These are phyloP conservation scores for Micractinium conductrix DNA, from an alignment of 139 green algal species.

Conservation along the genomic window DNA sequence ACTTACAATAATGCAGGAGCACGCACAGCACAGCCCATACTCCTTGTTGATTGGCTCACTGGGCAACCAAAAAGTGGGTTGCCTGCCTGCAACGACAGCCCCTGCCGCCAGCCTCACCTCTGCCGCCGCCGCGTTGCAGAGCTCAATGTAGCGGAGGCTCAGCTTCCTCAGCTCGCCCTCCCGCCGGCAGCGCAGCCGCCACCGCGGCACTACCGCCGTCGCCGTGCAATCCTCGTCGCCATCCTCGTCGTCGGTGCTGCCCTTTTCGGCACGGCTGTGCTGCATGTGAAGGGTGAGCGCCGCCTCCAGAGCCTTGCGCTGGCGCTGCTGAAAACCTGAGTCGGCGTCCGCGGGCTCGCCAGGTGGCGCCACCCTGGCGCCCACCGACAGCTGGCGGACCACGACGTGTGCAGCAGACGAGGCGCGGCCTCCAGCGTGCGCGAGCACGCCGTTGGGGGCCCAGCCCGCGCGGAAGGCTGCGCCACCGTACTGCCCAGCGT, in stretches of 20 bases:
- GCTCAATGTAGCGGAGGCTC: constrained; percentile 26
- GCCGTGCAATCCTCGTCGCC: not conserved
- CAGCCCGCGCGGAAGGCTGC: constrained; percentile 78
- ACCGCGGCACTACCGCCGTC: constrained; percentile 26
- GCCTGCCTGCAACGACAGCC: too few relatives aligned
- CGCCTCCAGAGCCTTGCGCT: constrained; percentile 38
- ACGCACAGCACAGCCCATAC: too few relatives aligned
- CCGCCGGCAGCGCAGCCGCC: constrained; percentile 46
- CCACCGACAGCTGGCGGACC: constrained; percentile 22
- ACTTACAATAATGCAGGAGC: too few relatives aligned
- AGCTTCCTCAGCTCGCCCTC: constrained; percentile 39
- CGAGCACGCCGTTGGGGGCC: constrained; percentile 70
- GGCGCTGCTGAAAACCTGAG: constrained; percentile 5
- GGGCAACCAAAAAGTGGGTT: too few relatives aligned
- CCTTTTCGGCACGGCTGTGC: constrained; percentile 39
- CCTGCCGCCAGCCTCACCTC: too few relatives aligned
- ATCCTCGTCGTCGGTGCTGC: not conserved
- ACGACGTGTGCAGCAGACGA: constrained; percentile 28
- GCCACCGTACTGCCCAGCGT: constrained; percentile 74
- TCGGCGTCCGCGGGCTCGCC: not conserved
- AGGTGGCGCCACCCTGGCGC: constrained; percentile 18
- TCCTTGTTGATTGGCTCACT: too few relatives aligned
- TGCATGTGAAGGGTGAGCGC: constrained; percentile 53
- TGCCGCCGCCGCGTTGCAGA: not conserved
- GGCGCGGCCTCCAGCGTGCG: constrained; percentile 23